Conservation (phyloP, 2,329 filamentous ascomycete species). For the Penicillium sumatraense region DNA sequence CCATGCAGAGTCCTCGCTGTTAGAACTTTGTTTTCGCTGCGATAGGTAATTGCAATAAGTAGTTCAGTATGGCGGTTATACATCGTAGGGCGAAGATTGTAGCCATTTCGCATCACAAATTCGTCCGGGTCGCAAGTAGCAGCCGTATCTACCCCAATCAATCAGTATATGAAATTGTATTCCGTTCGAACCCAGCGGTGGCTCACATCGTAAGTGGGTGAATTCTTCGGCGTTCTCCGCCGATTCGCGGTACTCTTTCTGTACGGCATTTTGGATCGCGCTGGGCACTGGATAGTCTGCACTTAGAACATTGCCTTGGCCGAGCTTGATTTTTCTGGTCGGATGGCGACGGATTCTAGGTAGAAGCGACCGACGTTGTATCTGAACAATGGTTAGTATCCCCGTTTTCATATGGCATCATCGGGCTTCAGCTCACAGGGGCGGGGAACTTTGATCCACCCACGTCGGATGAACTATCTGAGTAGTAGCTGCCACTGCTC, state of each 20-base stretch:
- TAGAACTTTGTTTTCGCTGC: background rate
- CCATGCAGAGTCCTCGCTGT: conserved; percentile 3
- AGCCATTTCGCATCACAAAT: conserved; percentile 4
- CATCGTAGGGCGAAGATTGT: conserved; percentile 1
- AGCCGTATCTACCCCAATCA: background rate
- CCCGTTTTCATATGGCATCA: background rate
- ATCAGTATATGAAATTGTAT: background rate
- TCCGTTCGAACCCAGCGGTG: background rate
- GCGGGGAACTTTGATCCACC: background rate
- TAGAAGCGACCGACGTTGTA: background rate
- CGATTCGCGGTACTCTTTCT: conserved; percentile 2
- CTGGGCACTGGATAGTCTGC: conserved; percentile 1
- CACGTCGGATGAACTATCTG: background rate
- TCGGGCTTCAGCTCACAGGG: background rate
- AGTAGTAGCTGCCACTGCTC: background rate
- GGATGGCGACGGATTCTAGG: background rate
- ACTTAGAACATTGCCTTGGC: background rate
- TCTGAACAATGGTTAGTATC: background rate
- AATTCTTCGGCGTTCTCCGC: conserved; percentile 1
- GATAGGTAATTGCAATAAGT: conserved; percentile 1
- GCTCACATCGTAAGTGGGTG: conserved; percentile 3
- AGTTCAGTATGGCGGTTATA: conserved; percentile 2
- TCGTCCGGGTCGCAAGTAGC: conserved; percentile 2
- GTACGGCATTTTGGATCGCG: conserved; percentile 1
- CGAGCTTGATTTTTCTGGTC: conserved; percentile 2